Conservation (phyloP, 2,329 filamentous ascomycete genomes). For the Penicillium sp. region DNA sequence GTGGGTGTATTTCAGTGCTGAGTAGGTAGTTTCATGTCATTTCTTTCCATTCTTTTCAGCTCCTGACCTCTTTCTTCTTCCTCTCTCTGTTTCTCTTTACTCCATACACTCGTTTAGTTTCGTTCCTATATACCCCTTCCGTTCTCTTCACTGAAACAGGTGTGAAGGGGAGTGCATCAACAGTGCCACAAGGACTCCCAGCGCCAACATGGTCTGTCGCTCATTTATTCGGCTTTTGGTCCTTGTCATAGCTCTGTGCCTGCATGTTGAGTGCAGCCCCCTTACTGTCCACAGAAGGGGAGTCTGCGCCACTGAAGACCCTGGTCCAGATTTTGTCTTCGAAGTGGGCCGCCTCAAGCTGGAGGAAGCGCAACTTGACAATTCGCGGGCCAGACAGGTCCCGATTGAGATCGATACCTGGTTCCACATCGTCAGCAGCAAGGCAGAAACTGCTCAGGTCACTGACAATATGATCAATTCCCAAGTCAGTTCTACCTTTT, state of each 20-base stretch:
- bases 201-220: constrained; percentile 27
- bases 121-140: neutral
- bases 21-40: neutral
- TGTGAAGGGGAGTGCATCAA: constrained; percentile 13
- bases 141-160: neutral
- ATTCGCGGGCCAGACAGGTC: constrained; percentile 20
- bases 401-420: constrained; percentile 41
- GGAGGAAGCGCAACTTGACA: constrained; percentile 11
- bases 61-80: neutral
- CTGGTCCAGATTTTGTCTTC: constrained; percentile 25
- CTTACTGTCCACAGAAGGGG: constrained; percentile 20
- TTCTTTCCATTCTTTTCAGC: neutral
- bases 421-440: constrained; percentile 43
- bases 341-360: constrained; percentile 26
- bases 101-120: neutral
- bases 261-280: constrained; percentile 21
- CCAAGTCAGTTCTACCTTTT: constrained; percentile 29
- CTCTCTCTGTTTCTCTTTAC: neutral
- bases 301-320: constrained; percentile 33
- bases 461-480: constrained; percentile 34
- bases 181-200: constrained; percentile 7
- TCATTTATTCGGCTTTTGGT: constrained; percentile 20
- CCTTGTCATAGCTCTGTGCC: constrained; percentile 17
- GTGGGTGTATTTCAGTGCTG: neutral
- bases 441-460: constrained; percentile 26